A percentile compares a stretch with the other conserved stretches of the same genome.
These are phyloP conservation scores for Aechmea fasciata DNA, from an alignment of 176 grass and related monocot genomes.

Conservation along the genomic window DNA sequence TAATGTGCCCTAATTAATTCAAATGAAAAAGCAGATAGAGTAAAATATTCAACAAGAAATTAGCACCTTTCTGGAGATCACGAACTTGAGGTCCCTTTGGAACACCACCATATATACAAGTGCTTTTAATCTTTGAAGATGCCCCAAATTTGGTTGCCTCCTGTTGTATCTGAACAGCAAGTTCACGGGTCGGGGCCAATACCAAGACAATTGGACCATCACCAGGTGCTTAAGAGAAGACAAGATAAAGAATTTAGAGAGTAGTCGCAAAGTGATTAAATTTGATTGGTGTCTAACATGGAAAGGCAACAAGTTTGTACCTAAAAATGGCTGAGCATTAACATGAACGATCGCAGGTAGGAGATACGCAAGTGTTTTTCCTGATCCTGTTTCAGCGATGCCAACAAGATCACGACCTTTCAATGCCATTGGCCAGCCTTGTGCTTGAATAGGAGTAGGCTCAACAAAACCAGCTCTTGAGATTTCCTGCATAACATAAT, in stretches of 20 bases:
- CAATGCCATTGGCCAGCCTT: conserved; percentile 97
- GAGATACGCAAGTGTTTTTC: conserved; percentile 89
- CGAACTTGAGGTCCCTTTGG: conserved; percentile 99
- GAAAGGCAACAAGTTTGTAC: conserved; percentile 34
- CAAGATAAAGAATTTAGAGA: neutral
- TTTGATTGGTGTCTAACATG: conserved; percentile 3
- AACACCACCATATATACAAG: conserved; percentile 95
- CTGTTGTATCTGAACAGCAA: conserved; percentile 94
- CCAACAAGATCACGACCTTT: conserved; percentile 91
- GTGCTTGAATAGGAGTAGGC: conserved; percentile 87
- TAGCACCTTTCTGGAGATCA: conserved; percentile 89
- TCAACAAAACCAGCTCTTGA: conserved; percentile 81
- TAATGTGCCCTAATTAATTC: neutral
- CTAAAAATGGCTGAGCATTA: conserved; percentile 91
- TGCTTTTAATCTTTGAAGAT: conserved; percentile 96
- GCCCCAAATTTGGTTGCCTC: conserved; percentile 87
- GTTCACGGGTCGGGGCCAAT: conserved; percentile 84
- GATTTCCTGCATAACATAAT: conserved; percentile 89
- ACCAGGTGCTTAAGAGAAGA: conserved; percentile 54
- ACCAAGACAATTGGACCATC: conserved; percentile 90
- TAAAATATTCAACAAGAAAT: neutral
- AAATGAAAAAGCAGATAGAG: neutral
- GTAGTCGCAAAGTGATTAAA: neutral
- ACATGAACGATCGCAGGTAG: conserved; percentile 94
- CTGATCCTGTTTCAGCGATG: conserved; percentile 97